Percentiles rank a stretch among this genome's conserved stretches.
phyloP scores from a whole-genome alignment of 441 rosid species.

The Viola pubescens region DNA sequence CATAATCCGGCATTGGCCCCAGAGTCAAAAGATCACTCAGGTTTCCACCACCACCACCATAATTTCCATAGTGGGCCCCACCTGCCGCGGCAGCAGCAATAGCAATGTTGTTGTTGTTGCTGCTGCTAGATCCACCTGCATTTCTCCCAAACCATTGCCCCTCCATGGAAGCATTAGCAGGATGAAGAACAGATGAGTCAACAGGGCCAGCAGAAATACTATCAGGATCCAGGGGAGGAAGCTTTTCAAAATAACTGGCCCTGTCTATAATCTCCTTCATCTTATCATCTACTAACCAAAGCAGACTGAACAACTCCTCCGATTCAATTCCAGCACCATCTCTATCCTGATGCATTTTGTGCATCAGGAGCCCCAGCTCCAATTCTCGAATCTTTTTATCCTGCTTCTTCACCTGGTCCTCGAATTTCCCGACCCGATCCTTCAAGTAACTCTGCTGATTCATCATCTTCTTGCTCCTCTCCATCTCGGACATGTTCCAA shows the following conservation, averaged over 20 bases:
- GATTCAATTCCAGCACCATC: conserved; percentile 4
- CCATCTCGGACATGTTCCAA: conserved; percentile 25
- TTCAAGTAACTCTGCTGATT: conserved; percentile 31
- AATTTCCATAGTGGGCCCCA: neutral
- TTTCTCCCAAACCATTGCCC: neutral
- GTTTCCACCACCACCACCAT: neutral
- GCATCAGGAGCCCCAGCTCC: conserved; percentile 27
- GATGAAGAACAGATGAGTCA: conserved; percentile 1
- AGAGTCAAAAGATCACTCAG: neutral
- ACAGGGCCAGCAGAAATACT: neutral
- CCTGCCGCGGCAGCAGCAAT: neutral
- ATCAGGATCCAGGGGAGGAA: conserved; percentile 12
- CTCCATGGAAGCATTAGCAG: neutral
- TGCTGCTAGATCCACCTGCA: conserved; percentile 2
- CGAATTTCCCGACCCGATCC: conserved; percentile 27
- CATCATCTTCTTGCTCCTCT: conserved; percentile 29
- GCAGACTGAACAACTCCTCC: conserved; percentile 14
- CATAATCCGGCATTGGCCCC: neutral
- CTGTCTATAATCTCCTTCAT: conserved; percentile 21
- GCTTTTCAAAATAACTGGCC: conserved; percentile 10
- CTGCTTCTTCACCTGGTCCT: conserved; percentile 25
- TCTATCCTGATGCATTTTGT: conserved; percentile 16
- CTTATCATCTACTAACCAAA: conserved; percentile 23
- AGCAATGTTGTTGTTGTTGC: neutral
- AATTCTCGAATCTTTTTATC: conserved; percentile 21